Conservation (phyloP, 1,139 yeast genomes). For the Yamadazyma atmosphaerica region DNA sequence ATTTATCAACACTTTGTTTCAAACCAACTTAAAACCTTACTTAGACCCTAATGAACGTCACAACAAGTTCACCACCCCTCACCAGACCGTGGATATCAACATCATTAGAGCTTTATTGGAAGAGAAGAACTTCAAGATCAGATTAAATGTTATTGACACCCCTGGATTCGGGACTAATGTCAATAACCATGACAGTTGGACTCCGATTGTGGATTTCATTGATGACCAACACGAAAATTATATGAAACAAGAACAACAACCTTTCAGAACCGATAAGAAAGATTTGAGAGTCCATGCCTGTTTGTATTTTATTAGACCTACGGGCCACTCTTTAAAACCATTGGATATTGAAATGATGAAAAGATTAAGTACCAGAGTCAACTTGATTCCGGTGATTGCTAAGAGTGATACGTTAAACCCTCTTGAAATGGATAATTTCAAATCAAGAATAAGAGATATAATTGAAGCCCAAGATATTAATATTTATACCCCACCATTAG, state of each 20-base stretch:
- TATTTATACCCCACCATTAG: slow-evolving; percentile 87
- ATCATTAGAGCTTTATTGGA: slow-evolving; percentile 88
- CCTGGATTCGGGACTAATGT: slow-evolving; percentile 98
- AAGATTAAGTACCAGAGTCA: slow-evolving; percentile 82
- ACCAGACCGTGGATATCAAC: slow-evolving; percentile 89
- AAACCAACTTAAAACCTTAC: slow-evolving; percentile 64
- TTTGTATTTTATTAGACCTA: slow-evolving; percentile 91
- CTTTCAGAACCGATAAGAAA: slow-evolving; percentile 63
- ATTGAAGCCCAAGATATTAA: slow-evolving; percentile 90
- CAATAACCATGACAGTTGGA: slow-evolving; percentile 91
- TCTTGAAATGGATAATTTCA: slow-evolving; percentile 76
- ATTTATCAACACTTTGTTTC: slow-evolving; percentile 88
- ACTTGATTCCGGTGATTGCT: slow-evolving; percentile 92
- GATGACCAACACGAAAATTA: slow-evolving; percentile 96
- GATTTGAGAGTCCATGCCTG: slow-evolving; percentile 96
- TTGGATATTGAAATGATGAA: slow-evolving; percentile 93
- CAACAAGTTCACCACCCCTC: slow-evolving; percentile 59
- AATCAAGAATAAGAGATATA: slow-evolving; percentile 84
- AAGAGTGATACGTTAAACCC: slow-evolving; percentile 92
- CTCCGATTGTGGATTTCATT: slow-evolving; percentile 86
- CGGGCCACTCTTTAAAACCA: slow-evolving; percentile 93
- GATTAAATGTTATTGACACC: slow-evolving; percentile 89
- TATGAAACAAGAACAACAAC: slow-evolving; percentile 98
- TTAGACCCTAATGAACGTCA: slow-evolving; percentile 68
- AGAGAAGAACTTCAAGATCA: slow-evolving; percentile 84